A percentile compares a stretch with the other conserved stretches of the same genome.
phyloP scores from a whole-genome alignment of 2,329 filamentous ascomycete species.

The Aspergillus viridinutans region DNA sequence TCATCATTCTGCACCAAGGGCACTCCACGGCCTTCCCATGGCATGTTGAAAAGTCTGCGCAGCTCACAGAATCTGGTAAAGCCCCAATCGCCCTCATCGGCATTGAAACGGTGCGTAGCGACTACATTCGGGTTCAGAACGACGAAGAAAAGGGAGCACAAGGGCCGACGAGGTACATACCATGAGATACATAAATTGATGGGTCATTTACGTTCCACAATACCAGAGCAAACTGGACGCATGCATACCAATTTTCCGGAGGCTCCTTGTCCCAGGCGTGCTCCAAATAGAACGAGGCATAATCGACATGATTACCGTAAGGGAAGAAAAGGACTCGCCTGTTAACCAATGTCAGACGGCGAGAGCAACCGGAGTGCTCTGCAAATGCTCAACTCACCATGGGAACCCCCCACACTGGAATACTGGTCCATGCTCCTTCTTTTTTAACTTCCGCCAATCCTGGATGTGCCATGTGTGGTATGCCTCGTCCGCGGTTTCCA shows the following conservation, averaged over 20 bases:
- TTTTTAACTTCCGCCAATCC: constrained; percentile 70
- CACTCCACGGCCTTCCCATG: constrained; percentile 65
- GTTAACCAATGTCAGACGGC: constrained; percentile 20
- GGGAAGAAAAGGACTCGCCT: constrained; percentile 96
- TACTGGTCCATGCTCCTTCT: constrained; percentile 80
- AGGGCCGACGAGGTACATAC: constrained; percentile 39
- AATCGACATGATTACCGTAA: constrained; percentile 88
- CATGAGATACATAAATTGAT: constrained; percentile 70
- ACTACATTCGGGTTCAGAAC: constrained; percentile 32
- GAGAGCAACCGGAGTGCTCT: background rate
- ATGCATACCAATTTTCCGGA: constrained; percentile 93
- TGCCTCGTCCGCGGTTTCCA: constrained; percentile 72
- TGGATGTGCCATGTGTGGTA: constrained; percentile 83
- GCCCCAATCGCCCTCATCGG: constrained; percentile 96
- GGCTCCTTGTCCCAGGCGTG: constrained; percentile 77
- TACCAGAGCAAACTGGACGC: constrained; percentile 90
- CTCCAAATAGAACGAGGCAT: constrained; percentile 92
- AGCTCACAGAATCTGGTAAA: constrained; percentile 96
- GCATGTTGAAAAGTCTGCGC: constrained; percentile 72
- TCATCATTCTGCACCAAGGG: constrained; percentile 49
- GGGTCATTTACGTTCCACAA: constrained; percentile 93
- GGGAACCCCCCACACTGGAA: constrained; percentile 84
- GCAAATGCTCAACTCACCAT: constrained; percentile 58
- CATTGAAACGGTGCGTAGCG: constrained; percentile 94
- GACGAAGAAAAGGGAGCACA: constrained; percentile 2